Conservation (phyloP, 495 filamentous ascomycete genomes). For the Hyaloscypha finlandica region DNA sequence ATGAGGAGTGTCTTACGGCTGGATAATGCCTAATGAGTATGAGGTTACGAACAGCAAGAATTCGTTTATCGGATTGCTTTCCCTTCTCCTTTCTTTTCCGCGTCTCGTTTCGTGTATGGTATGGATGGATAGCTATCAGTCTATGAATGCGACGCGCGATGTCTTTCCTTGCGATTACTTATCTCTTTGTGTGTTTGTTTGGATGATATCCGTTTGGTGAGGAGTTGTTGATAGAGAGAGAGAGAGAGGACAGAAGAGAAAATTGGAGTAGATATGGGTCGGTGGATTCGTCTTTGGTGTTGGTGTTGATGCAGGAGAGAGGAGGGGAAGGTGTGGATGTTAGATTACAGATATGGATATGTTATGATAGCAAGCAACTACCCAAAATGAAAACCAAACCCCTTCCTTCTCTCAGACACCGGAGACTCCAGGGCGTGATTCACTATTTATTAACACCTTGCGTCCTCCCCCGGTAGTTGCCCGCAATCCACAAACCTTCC, state of each 20-base stretch:
- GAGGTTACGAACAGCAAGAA: slow-evolving; percentile 10
- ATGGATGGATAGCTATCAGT: background rate
- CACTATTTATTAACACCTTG: too few species aligned
- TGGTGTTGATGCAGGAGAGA: background rate
- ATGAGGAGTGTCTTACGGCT: slow-evolving; percentile 10
- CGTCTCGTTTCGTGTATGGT: slow-evolving; percentile 1
- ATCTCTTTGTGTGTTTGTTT: background rate
- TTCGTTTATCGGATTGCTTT: background rate
- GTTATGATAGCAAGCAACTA: background rate
- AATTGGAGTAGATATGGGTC: background rate
- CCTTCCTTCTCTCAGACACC: background rate
- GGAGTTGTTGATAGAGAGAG: background rate
- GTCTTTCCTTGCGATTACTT: slow-evolving; percentile 12
- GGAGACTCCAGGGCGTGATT: too few species aligned
- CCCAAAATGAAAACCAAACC: background rate
- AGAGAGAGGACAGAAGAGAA: background rate
- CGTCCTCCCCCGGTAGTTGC: too few species aligned
- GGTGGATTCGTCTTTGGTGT: background rate
- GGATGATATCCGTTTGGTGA: background rate
- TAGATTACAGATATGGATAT: background rate
- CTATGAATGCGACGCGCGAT: slow-evolving; percentile 7
- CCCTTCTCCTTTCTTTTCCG: background rate
- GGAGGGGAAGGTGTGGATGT: background rate
- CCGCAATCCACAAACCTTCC: too few species aligned
- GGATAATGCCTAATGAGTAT: slow-evolving; percentile 22